Evolutionary conservation across 2,329 filamentous ascomycete species (phyloP).

Genomic region (Knufia fluminis): DNA sequence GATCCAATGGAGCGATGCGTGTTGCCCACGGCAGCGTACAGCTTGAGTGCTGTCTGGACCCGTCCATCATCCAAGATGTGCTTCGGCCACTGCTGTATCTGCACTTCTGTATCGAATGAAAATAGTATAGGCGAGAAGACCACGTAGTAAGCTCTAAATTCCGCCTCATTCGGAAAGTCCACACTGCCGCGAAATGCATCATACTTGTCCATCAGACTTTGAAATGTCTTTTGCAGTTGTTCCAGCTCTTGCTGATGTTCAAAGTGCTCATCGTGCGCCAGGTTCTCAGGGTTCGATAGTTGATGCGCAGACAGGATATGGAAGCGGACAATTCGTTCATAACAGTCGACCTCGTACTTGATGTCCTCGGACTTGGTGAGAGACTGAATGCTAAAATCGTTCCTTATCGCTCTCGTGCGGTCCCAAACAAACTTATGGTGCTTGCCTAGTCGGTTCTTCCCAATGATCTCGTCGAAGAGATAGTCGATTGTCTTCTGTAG

Average conservation of each 20-base stretch:
- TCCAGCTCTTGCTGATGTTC: conserved; percentile 53
- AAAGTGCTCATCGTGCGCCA: conserved; percentile 42
- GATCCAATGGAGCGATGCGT: conserved; percentile 30
- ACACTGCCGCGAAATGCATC: conserved; percentile 44
- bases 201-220: conserved; percentile 54
- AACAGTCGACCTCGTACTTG: conserved; percentile 48
- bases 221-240: conserved; percentile 53
- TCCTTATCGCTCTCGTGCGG: conserved; percentile 54
- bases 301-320: conserved; percentile 55
- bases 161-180: conserved; percentile 49
- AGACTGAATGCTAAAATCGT: conserved; percentile 56
- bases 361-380: conserved; percentile 49
- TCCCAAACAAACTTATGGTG: conserved; percentile 59
- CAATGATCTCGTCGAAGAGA: conserved; percentile 42
- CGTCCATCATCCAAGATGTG: conserved; percentile 42
- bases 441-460: conserved; percentile 41
- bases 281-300: conserved; percentile 42
- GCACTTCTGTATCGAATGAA: conserved; percentile 47
- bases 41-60: conserved; percentile 47
- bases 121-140: conserved; percentile 45
- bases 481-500: conserved; percentile 41
- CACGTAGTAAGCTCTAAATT: conserved; percentile 55
- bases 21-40: conserved; percentile 49
- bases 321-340: conserved; percentile 55
- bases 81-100: conserved; percentile 47